Percentiles rank a stretch among this genome's conserved stretches.
phyloP scores from a whole-genome alignment of 345 rosid genomes.

The Dipteronia sinensis region DNA sequence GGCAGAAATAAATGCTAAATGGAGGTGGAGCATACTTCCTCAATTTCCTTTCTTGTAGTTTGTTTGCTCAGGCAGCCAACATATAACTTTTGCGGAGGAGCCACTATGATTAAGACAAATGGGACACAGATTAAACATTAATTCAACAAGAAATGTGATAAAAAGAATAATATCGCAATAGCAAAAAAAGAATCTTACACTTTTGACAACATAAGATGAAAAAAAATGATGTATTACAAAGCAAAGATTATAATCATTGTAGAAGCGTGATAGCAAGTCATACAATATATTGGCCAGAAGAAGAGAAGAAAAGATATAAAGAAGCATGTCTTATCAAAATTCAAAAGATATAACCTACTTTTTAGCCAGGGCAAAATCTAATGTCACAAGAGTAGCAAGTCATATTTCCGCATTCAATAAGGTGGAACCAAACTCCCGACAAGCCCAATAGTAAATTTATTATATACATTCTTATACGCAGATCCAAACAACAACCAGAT shows the following conservation, averaged over 20 bases:
- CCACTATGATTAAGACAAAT: constrained; percentile 31
- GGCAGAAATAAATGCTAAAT: constrained; percentile 12
- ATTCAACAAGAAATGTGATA: constrained; percentile 10
- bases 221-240: background rate
- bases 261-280: constrained; percentile 4
- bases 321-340: background rate
- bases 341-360: background rate
- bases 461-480: no score
- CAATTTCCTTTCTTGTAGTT: constrained; percentile 63
- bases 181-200: background rate
- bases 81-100: constrained; percentile 62
- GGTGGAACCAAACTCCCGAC: constrained; percentile 8
- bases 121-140: background rate
- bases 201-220: background rate
- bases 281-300: background rate
- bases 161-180: background rate
- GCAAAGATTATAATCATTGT: constrained; percentile 13
- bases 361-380: background rate
- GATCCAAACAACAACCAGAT: constrained; percentile 8
- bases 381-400: background rate
- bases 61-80: constrained; percentile 71
- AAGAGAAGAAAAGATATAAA: background rate
- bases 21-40: constrained; percentile 53
- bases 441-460: background rate
- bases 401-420: background rate